Evolutionary conservation across 805 yeast genomes (phyloP).

Genomic region (Candida succiphila): DNA sequence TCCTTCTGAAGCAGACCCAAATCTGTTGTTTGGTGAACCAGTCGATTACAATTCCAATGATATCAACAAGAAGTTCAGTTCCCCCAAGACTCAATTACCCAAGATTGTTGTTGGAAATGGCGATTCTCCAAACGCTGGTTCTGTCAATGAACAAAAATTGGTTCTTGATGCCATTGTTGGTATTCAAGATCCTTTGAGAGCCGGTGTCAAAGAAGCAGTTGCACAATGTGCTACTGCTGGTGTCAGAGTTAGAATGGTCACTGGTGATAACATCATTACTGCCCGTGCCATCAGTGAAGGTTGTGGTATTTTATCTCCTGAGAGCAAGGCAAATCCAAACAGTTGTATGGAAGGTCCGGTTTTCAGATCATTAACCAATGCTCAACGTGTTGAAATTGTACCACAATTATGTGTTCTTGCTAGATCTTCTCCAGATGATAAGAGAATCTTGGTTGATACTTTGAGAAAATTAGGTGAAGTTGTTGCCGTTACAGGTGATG

Average conservation of each 20-base stretch:
- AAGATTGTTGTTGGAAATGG: conserved; percentile 17
- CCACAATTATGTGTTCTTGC: conserved; percentile 81
- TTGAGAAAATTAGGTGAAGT: conserved; percentile 77
- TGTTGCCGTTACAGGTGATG: conserved; percentile 99
- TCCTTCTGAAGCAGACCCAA: conserved; percentile 33
- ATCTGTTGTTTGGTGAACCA: conserved; percentile 26
- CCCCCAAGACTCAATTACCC: conserved; percentile 13
- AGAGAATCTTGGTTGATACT: conserved; percentile 74
- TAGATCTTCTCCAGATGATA: conserved; percentile 94
- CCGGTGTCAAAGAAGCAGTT: conserved; percentile 87
- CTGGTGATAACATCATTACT: conserved; percentile 90
- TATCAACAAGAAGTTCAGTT: conserved; percentile 2
- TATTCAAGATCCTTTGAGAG: conserved; percentile 88
- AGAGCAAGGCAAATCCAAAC: conserved; percentile 38
- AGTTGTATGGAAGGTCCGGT: conserved; percentile 89
- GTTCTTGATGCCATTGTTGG: conserved; percentile 74
- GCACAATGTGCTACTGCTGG: conserved; percentile 82
- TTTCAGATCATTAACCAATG: conserved; percentile 57
- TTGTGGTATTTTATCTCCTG: conserved; percentile 66
- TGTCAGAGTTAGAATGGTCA: conserved; percentile 93
- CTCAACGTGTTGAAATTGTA: conserved; percentile 48
- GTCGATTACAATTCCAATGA: conserved; percentile 13
- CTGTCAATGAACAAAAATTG: conserved; percentile 23
- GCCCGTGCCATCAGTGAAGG: conserved; percentile 85
- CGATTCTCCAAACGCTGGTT: conserved; percentile 11